Evolutionary conservation across 805 yeast species (phyloP).

Genomic region (Cyberlindnera veronae): DNA sequence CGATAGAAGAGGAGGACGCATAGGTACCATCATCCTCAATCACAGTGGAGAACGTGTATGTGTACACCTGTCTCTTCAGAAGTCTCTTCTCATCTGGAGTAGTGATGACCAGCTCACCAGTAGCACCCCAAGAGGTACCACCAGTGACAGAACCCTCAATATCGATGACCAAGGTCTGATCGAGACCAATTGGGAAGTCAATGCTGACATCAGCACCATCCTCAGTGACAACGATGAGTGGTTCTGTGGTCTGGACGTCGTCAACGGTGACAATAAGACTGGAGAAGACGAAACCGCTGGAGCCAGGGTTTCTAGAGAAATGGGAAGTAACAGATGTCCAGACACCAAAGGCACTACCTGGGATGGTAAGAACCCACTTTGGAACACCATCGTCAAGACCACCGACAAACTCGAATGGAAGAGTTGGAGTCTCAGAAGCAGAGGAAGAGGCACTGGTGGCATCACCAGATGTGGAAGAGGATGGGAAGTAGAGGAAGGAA

Average conservation of each 20-base stretch:
- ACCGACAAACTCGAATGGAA: neutral
- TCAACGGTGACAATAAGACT: neutral
- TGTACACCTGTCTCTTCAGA: neutral
- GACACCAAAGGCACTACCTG: neutral
- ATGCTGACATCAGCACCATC: neutral
- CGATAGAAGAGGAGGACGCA: neutral
- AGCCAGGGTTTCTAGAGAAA: neutral
- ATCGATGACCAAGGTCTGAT: neutral
- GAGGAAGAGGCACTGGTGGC: too few species aligned
- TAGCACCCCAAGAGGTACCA: constrained; percentile 1
- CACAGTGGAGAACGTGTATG: neutral
- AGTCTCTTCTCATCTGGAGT: constrained; percentile 2
- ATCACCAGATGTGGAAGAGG: too few species aligned
- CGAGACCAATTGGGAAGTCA: neutral
- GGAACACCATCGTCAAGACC: neutral
- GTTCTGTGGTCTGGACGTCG: neutral
- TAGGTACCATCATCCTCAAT: neutral
- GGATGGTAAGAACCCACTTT: neutral
- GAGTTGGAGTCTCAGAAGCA: too few species aligned
- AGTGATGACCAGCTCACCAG: constrained; percentile 2
- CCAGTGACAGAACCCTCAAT: neutral
- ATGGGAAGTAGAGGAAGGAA: too few species aligned
- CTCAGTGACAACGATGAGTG: neutral
- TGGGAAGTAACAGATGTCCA: neutral
- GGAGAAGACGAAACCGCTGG: neutral